Evolutionary conservation across 352 stramenopile genomes (phyloP), one percentile per base, ranked within the genome.

Genomic region (Phytophthora hybrid): DNA sequence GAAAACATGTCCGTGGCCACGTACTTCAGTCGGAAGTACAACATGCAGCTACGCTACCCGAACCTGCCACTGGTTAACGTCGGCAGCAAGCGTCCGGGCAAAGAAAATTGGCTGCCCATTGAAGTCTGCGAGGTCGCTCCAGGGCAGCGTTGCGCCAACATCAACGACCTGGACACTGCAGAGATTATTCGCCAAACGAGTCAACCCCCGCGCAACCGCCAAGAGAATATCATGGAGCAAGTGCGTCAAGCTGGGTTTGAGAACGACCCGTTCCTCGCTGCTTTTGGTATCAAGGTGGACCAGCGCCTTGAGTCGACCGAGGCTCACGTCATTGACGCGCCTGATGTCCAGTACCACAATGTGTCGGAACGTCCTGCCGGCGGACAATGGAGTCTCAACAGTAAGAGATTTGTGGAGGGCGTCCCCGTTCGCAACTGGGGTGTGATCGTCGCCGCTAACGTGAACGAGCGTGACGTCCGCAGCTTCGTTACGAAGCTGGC

Each of bases 121-220:
- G 90, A 97, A 61, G 55, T 96, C 14, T 97, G 90, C 47, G 74
- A 90, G 32, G 84, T 93, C 4, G 78, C 85, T 18, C 78, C 84
- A 0, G 83, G 88, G 4, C 89, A 96, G 64, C 81, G 81, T n/a
- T 91, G 89, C 23, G 62, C 81, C 1, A 88, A 88, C 26, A 91
- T 94, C 34, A 93, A 92, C 26, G 88, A 96, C 7, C 66, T 85
- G 19, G 86, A 97, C 62, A 94, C 89, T 16, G 85, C 88, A 3
- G 85, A 95, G 59, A 94, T 97, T 52, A 95, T 97, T 66, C 58
- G 65, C 10, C 82, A 90, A 49, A 92, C 84, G 7, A 85, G 75
- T 29, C 77, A 89, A 57, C 76, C 71, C 13, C 85, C 85, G 3
- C 64, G 75, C 14, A 73, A 82, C 14, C 84, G 87, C 19, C 59